These are phyloP conservation scores for Crithidia bombi DNA, from an alignment of 208 protist genomes.

Conservation along the genomic window DNA sequence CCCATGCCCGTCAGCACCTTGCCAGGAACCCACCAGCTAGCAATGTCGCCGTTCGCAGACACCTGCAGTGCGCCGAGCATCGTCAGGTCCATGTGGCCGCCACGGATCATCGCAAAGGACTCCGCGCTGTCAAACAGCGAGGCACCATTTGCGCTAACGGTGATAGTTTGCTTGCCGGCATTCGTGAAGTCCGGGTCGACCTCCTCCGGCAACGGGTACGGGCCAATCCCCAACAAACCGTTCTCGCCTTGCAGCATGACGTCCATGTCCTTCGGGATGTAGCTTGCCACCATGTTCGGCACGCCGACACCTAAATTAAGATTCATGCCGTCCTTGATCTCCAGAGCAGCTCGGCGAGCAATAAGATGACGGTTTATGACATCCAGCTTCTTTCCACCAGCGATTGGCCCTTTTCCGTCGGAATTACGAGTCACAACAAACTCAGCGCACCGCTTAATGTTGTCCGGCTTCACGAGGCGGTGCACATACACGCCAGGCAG, in stretches of 20 bases:
- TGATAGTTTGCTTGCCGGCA: conserved; percentile 96
- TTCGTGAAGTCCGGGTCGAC: conserved; percentile 95
- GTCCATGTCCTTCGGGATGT: conserved; percentile 65
- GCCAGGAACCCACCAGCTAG: conserved; percentile 96
- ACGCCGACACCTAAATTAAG: conserved; percentile 96
- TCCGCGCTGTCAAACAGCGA: conserved; percentile 80
- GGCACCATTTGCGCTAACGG: conserved; percentile 65
- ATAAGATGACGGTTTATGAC: conserved; percentile 68
- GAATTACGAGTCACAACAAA: conserved; percentile 27
- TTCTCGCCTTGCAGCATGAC: conserved; percentile 91
- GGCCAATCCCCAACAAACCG: conserved; percentile 89
- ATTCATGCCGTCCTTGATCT: conserved; percentile 94
- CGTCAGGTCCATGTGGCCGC: conserved; percentile 92
- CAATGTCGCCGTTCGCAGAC: conserved; percentile 88
- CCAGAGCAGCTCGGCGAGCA: conserved; percentile 90
- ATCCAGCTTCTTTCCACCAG: conserved; percentile 15
- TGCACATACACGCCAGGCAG: conserved; percentile 94
- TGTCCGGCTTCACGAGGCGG: conserved; percentile 59
- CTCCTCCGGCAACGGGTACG: conserved; percentile 68
- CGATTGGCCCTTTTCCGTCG: conserved; percentile 5
- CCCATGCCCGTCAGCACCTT: conserved; percentile 96
- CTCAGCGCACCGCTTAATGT: conserved; percentile 17
- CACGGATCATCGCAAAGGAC: conserved; percentile 95
- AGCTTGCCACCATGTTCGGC: conserved; percentile 92
- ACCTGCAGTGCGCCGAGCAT: conserved; percentile 95